Evolutionary conservation across 805 yeast species (phyloP).

Genomic region (Millerozyma acaciae): DNA sequence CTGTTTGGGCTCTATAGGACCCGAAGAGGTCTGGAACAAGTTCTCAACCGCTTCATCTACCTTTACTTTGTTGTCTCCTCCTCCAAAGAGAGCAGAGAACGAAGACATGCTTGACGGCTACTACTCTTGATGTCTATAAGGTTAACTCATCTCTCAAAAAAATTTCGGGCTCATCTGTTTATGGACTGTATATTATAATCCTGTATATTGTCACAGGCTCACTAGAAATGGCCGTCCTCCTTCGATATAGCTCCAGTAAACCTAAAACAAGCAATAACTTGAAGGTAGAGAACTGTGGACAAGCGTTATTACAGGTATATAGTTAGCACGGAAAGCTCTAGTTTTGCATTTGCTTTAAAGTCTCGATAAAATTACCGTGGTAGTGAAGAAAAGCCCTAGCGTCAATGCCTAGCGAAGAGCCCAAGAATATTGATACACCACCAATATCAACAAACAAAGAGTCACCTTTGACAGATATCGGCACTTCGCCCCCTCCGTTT

Average conservation of each 20-base stretch:
- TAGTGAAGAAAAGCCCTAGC: too few species aligned
- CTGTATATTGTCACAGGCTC: too few species aligned
- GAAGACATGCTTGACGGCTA: slow-evolving; percentile 26
- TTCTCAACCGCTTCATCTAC: slow-evolving; percentile 26
- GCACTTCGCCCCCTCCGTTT: slow-evolving; percentile 38
- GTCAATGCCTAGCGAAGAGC: too few species aligned
- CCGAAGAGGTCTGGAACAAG: slow-evolving; percentile 30
- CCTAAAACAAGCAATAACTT: too few species aligned
- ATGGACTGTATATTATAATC: too few species aligned
- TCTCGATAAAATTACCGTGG: too few species aligned
- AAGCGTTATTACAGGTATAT: too few species aligned
- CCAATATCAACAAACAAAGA: slow-evolving; percentile 21
- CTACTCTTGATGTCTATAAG: not conserved
- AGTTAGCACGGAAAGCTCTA: too few species aligned
- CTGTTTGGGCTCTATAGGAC: slow-evolving; percentile 44
- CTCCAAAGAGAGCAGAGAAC: slow-evolving; percentile 32
- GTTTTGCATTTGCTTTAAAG: too few species aligned
- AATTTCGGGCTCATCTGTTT: slow-evolving; percentile 2
- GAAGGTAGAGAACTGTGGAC: too few species aligned
- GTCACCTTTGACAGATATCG: slow-evolving; percentile 39
- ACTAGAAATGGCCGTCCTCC: too few species aligned
- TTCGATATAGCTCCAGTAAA: too few species aligned
- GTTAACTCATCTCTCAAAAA: slow-evolving; percentile 14
- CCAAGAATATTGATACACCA: slow-evolving; percentile 2
- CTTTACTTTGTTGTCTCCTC: slow-evolving; percentile 12